These are phyloP conservation scores for Cantharellus cinnabarinus DNA, from an alignment of 768 basidiomycete genomes.

Conservation along the genomic window DNA sequence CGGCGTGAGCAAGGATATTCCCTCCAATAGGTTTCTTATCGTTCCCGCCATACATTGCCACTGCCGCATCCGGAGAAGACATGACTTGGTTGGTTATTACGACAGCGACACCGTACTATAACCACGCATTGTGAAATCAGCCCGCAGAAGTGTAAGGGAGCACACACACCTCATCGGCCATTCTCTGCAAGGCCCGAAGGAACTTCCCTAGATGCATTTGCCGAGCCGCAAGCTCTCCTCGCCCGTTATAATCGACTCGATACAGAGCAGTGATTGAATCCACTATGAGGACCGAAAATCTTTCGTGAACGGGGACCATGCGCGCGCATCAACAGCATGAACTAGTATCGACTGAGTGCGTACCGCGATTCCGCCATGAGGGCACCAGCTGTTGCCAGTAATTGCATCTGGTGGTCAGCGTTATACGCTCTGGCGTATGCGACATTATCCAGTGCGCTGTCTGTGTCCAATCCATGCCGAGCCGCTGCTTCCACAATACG, in stretches of 20 bases:
- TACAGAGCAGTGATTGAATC: constrained; percentile 94
- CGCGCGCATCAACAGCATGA: background rate
- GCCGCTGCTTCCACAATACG: constrained; percentile 88
- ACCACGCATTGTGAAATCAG: background rate
- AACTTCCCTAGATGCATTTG: constrained; percentile 95
- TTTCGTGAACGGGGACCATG: constrained; percentile 15
- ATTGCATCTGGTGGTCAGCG: constrained; percentile 84
- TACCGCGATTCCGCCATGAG: constrained; percentile 98
- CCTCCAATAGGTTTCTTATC: constrained; percentile 98
- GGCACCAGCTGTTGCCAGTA: constrained; percentile 85
- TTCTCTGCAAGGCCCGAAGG: constrained; percentile 71
- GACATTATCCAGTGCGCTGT: constrained; percentile 95
- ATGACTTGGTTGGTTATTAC: constrained; percentile 98
- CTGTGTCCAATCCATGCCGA: constrained; percentile 88
- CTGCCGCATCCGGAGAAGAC: constrained; percentile 91
- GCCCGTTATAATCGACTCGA: constrained; percentile 85
- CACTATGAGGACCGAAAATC: constrained; percentile 89
- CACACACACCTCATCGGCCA: constrained; percentile 78
- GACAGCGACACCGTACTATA: constrained; percentile 89
- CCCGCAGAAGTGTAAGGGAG: background rate
- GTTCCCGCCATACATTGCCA: constrained; percentile 70
- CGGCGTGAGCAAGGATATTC: constrained; percentile 98
- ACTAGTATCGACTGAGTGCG: background rate
- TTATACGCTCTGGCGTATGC: constrained; percentile 98
- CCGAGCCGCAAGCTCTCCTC: constrained; percentile 85